Percentiles rank a stretch among this genome's conserved stretches.
Evolutionary conservation across 2,329 filamentous ascomycete genomes (phyloP).

Genomic region (Xylariaceae sp.): DNA sequence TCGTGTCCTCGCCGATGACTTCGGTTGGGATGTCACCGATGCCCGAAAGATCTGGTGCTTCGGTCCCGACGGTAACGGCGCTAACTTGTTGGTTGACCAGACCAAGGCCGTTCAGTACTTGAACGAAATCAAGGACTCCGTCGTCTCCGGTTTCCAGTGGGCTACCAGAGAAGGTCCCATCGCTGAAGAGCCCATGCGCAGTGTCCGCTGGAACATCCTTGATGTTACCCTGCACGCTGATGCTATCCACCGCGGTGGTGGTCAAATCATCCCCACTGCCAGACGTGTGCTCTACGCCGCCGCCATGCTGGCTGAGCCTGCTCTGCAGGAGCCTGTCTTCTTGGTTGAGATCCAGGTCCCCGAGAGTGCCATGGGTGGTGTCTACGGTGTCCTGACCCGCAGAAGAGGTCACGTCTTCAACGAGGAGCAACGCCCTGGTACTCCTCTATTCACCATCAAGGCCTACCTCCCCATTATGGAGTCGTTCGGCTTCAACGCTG

Average conservation of each 20-base stretch:
- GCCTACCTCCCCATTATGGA: conserved; percentile 94
- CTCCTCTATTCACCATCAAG: conserved; percentile 99
- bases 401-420: conserved; percentile 98
- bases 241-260: conserved; percentile 99
- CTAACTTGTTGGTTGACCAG: conserved; percentile 98
- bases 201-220: conserved; percentile 96
- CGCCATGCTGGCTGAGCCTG: conserved; percentile 82
- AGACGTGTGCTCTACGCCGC: conserved; percentile 97
- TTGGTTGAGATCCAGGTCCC: conserved; percentile 98
- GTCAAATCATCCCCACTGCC: conserved; percentile 95
- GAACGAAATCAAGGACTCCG: conserved; percentile 99
- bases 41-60: conserved; percentile 99
- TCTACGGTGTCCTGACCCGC: conserved; percentile 97
- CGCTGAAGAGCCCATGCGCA: conserved; percentile 97
- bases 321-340: conserved; percentile 95
- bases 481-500: conserved; percentile 98
- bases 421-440: conserved; percentile 97
- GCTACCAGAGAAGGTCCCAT: conserved; percentile 95
- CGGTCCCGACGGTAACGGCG: conserved; percentile 93
- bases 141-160: conserved; percentile 99
- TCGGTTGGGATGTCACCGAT: conserved; percentile 99
- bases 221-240: conserved; percentile 99
- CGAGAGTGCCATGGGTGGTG: conserved; percentile 98
- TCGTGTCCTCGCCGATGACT: conserved; percentile 91
- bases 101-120: conserved; percentile 99